Evolutionary conservation across 331 rosid genomes (phyloP).

Genomic region (Pyrus hybrid): DNA sequence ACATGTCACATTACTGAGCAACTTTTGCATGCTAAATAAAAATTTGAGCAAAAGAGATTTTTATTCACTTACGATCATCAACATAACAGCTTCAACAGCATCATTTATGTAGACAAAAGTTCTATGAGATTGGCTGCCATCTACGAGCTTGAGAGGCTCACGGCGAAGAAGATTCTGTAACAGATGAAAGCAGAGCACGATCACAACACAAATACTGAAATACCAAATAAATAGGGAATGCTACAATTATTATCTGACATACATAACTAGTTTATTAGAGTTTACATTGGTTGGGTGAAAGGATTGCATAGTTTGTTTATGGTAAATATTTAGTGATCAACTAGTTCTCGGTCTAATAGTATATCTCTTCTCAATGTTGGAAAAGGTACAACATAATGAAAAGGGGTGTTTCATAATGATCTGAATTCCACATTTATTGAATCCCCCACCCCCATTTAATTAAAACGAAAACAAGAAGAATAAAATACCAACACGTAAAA

Average conservation of each 20-base stretch:
- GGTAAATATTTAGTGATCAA: neutral
- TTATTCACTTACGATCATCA: constrained; percentile 65
- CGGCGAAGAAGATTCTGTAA: constrained; percentile 75
- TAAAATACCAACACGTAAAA: neutral
- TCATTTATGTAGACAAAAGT: constrained; percentile 83
- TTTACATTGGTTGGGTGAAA: neutral
- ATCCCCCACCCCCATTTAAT: neutral
- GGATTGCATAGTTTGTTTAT: neutral
- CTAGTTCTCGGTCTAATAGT: neutral
- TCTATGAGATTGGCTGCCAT: constrained; percentile 90
- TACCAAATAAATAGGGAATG: neutral
- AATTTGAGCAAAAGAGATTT: neutral
- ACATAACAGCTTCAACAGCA: constrained; percentile 83
- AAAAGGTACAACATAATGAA: too few species aligned
- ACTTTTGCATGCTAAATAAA: neutral
- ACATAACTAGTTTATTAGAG: constrained; percentile 25
- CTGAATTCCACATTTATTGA: neutral
- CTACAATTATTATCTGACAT: constrained; percentile 9
- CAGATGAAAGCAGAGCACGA: constrained; percentile 5
- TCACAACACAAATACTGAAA: constrained; percentile 5
- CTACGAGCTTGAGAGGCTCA: constrained; percentile 94
- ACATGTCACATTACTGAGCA: constrained; percentile 3
- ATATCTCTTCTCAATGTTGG: neutral
- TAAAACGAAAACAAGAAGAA: neutral
- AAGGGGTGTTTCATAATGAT: too few species aligned